A percentile compares a stretch with the other conserved stretches of the same genome.
phyloP scores from a whole-genome alignment of 2,329 filamentous ascomycete genomes.

The Cytospora piceae region DNA sequence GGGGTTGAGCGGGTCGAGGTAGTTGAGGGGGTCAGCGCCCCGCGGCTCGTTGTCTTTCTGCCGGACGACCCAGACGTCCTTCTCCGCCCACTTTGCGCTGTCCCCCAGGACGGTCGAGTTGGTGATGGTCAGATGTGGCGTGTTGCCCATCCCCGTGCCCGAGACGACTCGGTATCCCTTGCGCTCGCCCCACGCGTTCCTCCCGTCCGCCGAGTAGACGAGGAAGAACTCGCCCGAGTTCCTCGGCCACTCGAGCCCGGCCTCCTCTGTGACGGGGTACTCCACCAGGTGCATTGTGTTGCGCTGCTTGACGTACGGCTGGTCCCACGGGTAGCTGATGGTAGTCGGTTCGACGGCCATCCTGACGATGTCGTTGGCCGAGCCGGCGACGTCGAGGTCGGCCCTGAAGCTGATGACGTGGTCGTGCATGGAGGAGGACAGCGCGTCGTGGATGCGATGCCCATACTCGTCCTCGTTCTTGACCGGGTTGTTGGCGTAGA shows the following conservation, averaged over 20 bases:
- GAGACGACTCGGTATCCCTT: conserved; percentile 49
- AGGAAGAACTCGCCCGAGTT: conserved; percentile 45
- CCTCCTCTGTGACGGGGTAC: conserved; percentile 21
- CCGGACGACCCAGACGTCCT: conserved; percentile 44
- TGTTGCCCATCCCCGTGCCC: conserved; percentile 36
- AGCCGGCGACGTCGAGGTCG: conserved; percentile 44
- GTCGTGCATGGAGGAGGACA: conserved; percentile 43
- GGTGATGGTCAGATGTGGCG: conserved; percentile 33
- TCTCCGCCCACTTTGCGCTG: conserved; percentile 30
- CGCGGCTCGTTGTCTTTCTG: conserved; percentile 51
- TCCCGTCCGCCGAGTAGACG: conserved; percentile 39
- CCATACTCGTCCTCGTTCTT: conserved; percentile 41
- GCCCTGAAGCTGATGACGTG: conserved; percentile 47
- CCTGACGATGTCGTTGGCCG: conserved; percentile 40
- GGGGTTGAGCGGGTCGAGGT: conserved; percentile 42
- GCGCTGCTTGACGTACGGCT: conserved; percentile 25
- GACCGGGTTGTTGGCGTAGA: conserved; percentile 36
- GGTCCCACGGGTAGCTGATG: conserved; percentile 30
- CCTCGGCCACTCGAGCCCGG: conserved; percentile 37
- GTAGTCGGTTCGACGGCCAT: conserved; percentile 40
- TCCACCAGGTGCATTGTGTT: conserved; percentile 30
- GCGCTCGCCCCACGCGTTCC: conserved; percentile 46
- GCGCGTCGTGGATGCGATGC: conserved; percentile 41
- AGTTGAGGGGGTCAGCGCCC: conserved; percentile 43
- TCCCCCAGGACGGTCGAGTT: conserved; percentile 42